A percentile compares a stretch with the other conserved stretches of the same genome.
Evolutionary conservation across 352 stramenopile species (phyloP).

Genomic region (Globisporangium paddicum): DNA sequence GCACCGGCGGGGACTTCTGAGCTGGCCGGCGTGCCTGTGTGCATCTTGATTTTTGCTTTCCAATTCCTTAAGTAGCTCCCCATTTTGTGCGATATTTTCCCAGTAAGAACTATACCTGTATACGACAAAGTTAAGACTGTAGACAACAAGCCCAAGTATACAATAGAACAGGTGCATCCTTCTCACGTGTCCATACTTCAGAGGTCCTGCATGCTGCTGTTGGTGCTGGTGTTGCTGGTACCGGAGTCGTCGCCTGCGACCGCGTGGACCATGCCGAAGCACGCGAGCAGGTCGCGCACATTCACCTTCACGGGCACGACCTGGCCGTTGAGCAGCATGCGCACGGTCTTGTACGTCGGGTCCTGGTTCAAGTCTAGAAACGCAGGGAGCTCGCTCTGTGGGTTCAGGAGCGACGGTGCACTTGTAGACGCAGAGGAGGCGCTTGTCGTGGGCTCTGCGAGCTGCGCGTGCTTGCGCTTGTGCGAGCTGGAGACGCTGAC

Average conservation of each 20-base stretch:
- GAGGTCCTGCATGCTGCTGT: constrained; percentile 7
- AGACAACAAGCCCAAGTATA: constrained; percentile 16
- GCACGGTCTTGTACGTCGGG: constrained; percentile 51
- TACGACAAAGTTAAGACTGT: constrained; percentile 10
- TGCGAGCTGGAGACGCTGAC: background rate
- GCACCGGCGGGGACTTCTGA: constrained; percentile 19
- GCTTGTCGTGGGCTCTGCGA: background rate
- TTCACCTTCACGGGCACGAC: constrained; percentile 72
- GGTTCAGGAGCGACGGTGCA: background rate
- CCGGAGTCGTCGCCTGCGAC: background rate
- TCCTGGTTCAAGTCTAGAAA: constrained; percentile 7
- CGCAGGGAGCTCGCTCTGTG: background rate
- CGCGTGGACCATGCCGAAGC: constrained; percentile 26
- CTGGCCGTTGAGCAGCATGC: constrained; percentile 68
- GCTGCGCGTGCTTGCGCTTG: constrained; percentile 8
- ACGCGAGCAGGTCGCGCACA: constrained; percentile 54
- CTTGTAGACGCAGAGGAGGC: background rate
- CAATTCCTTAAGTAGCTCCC: constrained; percentile 1
- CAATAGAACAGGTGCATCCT: constrained; percentile 15
- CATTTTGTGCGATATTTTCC: constrained; percentile 14
- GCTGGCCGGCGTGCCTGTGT: background rate
- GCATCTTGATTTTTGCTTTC: constrained; percentile 5
- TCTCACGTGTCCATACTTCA: background rate
- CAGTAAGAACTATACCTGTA: constrained; percentile 12
- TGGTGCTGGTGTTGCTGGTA: constrained; percentile 9